Evolutionary conservation across 306 rosid genomes (phyloP).

Genomic region (Nissolia schottii): DNA sequence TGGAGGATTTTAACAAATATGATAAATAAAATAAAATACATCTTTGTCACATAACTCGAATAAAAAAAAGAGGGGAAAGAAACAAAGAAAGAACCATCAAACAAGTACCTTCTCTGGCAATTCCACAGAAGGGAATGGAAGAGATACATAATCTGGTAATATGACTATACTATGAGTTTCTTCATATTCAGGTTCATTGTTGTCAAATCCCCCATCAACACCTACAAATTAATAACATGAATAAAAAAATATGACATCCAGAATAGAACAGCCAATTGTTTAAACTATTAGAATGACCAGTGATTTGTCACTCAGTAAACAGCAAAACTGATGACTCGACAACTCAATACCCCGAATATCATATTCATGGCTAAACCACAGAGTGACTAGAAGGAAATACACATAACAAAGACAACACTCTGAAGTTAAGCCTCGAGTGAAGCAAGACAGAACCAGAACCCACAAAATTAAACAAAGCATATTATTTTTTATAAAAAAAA

Average conservation of each 20-base stretch:
- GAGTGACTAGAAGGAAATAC: not conserved
- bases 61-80: not conserved
- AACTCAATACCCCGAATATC: not conserved
- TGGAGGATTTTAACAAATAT: conserved; percentile 27
- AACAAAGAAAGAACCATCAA: not conserved
- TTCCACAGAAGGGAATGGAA: conserved; percentile 94
- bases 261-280: not conserved
- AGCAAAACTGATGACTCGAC: not conserved
- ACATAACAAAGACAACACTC: conserved; percentile 4
- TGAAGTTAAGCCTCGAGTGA: not conserved
- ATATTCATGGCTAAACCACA: not conserved
- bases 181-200: conserved; percentile 70
- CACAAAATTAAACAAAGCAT: not conserved
- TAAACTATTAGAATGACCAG: not conserved
- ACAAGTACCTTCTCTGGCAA: conserved; percentile 88
- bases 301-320: not conserved
- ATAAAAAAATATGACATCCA: conserved; percentile 5
- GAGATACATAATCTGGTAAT: conserved; percentile 72
- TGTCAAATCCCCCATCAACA: conserved; percentile 88
- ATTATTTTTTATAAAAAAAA: not conserved
- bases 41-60: not conserved
- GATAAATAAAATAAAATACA: conserved; percentile 3
- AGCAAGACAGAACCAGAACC: not conserved
- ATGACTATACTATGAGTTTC: conserved; percentile 63
- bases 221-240: conserved; percentile 45